These are phyloP conservation scores for Metschnikowia cerradonensis DNA, from an alignment of 805 yeast genomes.

Conservation along the genomic window DNA sequence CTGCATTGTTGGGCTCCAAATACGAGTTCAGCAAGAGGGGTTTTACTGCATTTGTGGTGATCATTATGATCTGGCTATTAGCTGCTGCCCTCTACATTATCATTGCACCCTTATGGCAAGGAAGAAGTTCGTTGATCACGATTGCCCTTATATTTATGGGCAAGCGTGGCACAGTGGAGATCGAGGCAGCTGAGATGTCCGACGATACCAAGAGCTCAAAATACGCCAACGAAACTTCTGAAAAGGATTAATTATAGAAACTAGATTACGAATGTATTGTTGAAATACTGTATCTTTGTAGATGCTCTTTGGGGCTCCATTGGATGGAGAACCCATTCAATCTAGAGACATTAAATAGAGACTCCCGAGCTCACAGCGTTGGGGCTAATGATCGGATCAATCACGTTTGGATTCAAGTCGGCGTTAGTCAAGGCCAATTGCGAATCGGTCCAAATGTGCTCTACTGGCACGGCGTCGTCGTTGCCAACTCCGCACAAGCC, in stretches of 20 bases:
- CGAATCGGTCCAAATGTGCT: conserved; percentile 84
- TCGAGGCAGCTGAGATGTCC: not conserved
- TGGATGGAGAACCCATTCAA: too few relatives aligned
- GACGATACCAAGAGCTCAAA: conserved; percentile 1
- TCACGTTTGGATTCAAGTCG: conserved; percentile 64
- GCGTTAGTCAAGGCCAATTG: conserved; percentile 62
- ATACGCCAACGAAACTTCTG: not conserved
- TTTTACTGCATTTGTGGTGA: conserved; percentile 33
- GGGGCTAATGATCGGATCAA: conserved; percentile 58
- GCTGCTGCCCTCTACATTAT: conserved; percentile 33
- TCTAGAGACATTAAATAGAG: conserved; percentile 2
- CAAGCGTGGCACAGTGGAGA: not conserved
- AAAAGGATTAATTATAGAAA: not conserved
- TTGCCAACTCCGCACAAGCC: conserved; percentile 92
- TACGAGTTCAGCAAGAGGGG: conserved; percentile 31
- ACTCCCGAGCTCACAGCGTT: conserved; percentile 73
- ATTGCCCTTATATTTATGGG: conserved; percentile 1
- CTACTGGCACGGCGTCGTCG: conserved; percentile 37
- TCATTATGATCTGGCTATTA: conserved; percentile 37
- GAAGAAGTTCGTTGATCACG: conserved; percentile 17
- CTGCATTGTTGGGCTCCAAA: conserved; percentile 30
- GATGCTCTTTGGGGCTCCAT: too few relatives aligned
- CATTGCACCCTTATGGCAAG: conserved; percentile 34
- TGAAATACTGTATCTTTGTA: not conserved
- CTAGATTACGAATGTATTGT: not conserved